Evolutionary conservation across 106 monocot species (phyloP), one percentile per base, ranked within the genome.

Genomic region (Amphibolis antarctica): DNA sequence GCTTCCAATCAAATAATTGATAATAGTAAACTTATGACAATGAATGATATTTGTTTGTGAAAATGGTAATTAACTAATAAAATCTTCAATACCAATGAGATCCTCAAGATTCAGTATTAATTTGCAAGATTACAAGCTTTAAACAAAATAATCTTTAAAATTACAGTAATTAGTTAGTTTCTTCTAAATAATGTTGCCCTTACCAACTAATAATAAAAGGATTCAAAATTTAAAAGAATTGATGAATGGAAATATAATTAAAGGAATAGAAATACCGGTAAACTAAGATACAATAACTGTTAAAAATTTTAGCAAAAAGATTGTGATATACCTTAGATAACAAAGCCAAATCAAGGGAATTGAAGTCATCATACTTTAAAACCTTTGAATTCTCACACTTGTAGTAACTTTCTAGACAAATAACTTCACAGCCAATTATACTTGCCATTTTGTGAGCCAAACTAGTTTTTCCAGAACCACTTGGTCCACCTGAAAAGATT

Each of bases 401-500:
- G 76, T 89, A 96, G 71, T 89, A 96, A 68, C 86, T 96, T 72
- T 96, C 94, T 58, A 96, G 74, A 44, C 86, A 86, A 57, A 96
- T 78, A 12, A 96, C 94, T 82, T 89, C 94, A 67, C 94, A 96
- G 20, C 94, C 94, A 76, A 96, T 78, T 66, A 96, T 96, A 73
- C 86, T 96, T 57, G 94, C 94, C 89, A 96, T 89, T 78, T 96
- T 96, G 52, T 79, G 86, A 71, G 94, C 89, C 75, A 96, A 80
- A 73, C 94, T 96, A 56, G 86, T 96, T 86, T 96, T 96, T n/a
- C 94, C 94, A 51, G 94, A 96, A 63, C 94, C 94, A 84, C 94
- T 96, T 19, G 94, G 94, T 44, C 94, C 94, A 60, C 94, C 94
- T 96, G 68, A 42, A 27, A 69, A 63, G 46, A 63, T 46, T 24